A percentile compares a stretch with the other conserved stretches of the same genome.
These are phyloP conservation scores for Cercophora samala DNA, from an alignment of 495 filamentous ascomycete species.

Conservation along the genomic window DNA sequence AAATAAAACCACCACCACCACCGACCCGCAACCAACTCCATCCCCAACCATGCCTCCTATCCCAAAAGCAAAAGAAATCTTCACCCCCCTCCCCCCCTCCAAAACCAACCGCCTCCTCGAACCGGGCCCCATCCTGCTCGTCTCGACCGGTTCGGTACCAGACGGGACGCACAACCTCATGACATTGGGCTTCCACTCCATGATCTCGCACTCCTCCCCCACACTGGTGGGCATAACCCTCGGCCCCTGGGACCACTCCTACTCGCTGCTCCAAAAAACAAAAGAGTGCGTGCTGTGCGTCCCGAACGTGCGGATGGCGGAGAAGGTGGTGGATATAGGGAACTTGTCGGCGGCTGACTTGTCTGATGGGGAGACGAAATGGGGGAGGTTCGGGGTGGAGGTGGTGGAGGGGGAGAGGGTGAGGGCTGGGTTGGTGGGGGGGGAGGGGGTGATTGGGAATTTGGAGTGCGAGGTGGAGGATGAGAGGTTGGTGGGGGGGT, in stretches of 20 bases:
- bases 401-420: not conserved
- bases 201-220: not conserved
- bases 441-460: not conserved
- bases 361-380: not conserved
- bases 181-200: not conserved
- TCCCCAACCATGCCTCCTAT: not conserved
- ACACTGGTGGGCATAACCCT: not conserved
- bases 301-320: not conserved
- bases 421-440: not conserved
- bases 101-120: slow-evolving; percentile 6
- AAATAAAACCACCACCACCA: not conserved
- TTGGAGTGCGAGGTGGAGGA: not conserved
- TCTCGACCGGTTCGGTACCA: not conserved
- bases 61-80: not conserved
- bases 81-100: not conserved
- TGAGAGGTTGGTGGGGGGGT: not conserved
- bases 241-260: slow-evolving; percentile 1
- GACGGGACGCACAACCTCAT: not conserved
- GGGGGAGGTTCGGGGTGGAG: not conserved
- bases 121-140: not conserved
- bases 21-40: not conserved
- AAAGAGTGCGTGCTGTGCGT: not conserved
- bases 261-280: not conserved
- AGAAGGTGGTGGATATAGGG: not conserved
- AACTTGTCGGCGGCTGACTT: not conserved